phyloP scores from a whole-genome alignment of 768 basidiomycete genomes.

The Rickenella mellea region DNA sequence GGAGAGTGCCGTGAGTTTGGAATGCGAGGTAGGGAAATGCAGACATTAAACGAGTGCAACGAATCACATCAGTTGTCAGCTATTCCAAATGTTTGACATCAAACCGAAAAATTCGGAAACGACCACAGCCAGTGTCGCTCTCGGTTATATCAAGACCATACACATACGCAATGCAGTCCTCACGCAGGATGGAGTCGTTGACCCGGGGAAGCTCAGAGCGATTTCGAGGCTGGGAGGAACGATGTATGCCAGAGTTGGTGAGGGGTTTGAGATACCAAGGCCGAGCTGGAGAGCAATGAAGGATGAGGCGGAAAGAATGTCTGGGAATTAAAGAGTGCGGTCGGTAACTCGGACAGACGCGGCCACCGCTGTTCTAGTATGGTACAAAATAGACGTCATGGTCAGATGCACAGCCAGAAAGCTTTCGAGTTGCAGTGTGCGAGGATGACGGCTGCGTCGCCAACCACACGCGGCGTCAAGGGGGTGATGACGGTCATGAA shows the following conservation, averaged over 20 bases:
- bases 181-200: slow-evolving; percentile 27
- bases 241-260: slow-evolving; percentile 37
- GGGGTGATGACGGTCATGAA: too few species aligned
- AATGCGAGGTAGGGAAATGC: slow-evolving; percentile 45
- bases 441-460: too few species aligned
- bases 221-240: slow-evolving; percentile 48
- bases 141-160: slow-evolving; percentile 45
- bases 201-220: slow-evolving; percentile 37
- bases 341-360: too few species aligned
- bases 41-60: slow-evolving; percentile 5
- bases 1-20: slow-evolving; percentile 51
- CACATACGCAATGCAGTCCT: slow-evolving; percentile 44
- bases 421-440: too few species aligned
- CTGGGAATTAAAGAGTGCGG: too few species aligned
- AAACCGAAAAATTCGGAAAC: slow-evolving; percentile 23
- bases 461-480: too few species aligned
- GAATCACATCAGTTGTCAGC: slow-evolving; percentile 18
- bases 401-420: too few species aligned
- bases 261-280: slow-evolving; percentile 37
- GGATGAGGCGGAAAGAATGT: slow-evolving; percentile 10
- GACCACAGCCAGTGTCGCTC: slow-evolving; percentile 33
- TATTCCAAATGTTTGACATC: slow-evolving; percentile 43
- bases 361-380: too few species aligned
- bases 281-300: slow-evolving; percentile 30
- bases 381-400: too few species aligned